phyloP scores from a whole-genome alignment of 176 grass and related monocot species.

The Dendrocalamus sinicus region DNA sequence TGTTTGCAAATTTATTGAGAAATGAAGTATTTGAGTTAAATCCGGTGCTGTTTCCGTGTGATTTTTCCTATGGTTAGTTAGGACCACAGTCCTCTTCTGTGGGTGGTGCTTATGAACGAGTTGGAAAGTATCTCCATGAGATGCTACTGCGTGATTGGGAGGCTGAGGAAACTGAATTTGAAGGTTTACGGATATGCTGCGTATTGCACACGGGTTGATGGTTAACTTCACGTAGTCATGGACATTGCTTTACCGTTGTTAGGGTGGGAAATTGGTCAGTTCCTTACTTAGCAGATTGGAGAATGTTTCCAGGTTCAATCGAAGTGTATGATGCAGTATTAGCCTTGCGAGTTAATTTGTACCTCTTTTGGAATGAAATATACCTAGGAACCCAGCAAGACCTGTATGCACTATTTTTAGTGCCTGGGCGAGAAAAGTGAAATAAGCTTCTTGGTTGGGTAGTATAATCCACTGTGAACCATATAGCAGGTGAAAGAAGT shows the following conservation, averaged over 20 bases:
- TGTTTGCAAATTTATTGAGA: neutral
- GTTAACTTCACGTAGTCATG: neutral
- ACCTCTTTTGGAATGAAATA: neutral
- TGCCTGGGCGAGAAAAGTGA: neutral
- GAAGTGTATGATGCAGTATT: neutral
- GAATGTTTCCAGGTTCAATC: slow-evolving; percentile 16
- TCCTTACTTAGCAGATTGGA: neutral
- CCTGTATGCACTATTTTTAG: neutral
- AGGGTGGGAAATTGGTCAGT: neutral
- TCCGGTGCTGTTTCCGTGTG: neutral
- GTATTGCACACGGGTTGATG: neutral
- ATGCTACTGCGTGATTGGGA: neutral
- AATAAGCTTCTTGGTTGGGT: neutral
- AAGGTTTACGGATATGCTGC: neutral
- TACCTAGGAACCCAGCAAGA: neutral
- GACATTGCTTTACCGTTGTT: neutral
- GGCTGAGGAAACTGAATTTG: neutral
- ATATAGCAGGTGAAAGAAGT: neutral
- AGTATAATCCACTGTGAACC: neutral
- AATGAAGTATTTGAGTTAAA: neutral
- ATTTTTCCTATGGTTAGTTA: neutral
- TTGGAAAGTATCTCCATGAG: neutral
- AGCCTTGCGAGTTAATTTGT: neutral
- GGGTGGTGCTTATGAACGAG: neutral
- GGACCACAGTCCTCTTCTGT: neutral